Percentiles rank a stretch among this genome's conserved stretches.
These are phyloP conservation scores for Handroanthus guayacan DNA, from an alignment of 257 asterid species.

Conservation along the genomic window DNA sequence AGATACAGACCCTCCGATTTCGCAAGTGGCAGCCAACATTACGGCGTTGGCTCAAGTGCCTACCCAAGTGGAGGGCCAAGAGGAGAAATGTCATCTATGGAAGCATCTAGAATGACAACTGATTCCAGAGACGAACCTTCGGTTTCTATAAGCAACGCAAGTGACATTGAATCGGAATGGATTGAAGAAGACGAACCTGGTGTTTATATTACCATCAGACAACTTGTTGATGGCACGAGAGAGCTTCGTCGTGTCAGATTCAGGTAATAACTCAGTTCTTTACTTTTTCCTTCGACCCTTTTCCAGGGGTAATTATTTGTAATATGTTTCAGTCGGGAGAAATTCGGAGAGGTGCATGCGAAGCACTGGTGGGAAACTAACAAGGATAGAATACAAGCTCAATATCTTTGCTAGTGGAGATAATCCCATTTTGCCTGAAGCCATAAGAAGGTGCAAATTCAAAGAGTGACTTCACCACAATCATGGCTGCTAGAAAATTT, in stretches of 20 bases:
- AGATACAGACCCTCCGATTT: conserved; percentile 50
- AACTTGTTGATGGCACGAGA: conserved; percentile 83
- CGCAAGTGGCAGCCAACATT: conserved; percentile 45
- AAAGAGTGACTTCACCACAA: background rate
- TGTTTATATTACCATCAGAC: conserved; percentile 89
- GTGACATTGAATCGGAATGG: conserved; percentile 94
- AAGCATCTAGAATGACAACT: conserved; percentile 82
- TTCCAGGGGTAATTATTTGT: background rate
- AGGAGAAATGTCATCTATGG: conserved; percentile 68
- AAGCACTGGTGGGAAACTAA: conserved; percentile 97
- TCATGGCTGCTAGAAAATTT: background rate
- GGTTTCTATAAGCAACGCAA: conserved; percentile 90
- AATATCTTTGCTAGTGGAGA: conserved; percentile 64
- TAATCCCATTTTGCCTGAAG: background rate
- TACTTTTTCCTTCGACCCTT: background rate
- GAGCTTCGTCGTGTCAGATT: conserved; percentile 96
- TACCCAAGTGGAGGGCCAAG: conserved; percentile 44
- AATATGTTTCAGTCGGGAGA: conserved; percentile 68
- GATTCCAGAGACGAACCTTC: conserved; percentile 90
- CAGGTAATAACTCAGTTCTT: conserved; percentile 59
- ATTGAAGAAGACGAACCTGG: conserved; percentile 95
- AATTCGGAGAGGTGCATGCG: conserved; percentile 86
- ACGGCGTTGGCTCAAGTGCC: conserved; percentile 54
- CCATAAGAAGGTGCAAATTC: background rate
- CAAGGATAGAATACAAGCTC: conserved; percentile 93